A percentile compares a stretch with the other conserved stretches of the same genome.
Evolutionary conservation across 176 grass and related monocot species (phyloP).

Genomic region (Olyra latifolia): DNA sequence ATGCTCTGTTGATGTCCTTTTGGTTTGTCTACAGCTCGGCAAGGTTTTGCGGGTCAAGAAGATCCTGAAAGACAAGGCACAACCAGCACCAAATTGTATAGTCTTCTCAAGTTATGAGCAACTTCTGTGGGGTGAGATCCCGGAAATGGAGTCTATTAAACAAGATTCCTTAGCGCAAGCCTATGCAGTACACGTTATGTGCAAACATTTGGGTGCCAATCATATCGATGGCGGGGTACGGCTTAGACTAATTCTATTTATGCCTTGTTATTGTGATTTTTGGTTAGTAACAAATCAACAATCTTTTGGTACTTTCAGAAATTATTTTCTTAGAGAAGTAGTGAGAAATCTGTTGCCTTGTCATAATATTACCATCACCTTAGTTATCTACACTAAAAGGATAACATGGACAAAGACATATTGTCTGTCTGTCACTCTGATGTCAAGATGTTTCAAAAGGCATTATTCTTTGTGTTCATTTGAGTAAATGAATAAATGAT

Average conservation of each 20-base stretch:
- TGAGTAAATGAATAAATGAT: constrained; percentile 14
- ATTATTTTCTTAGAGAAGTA: neutral
- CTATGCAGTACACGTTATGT: constrained; percentile 69
- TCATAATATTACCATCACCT: neutral
- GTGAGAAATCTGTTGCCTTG: neutral
- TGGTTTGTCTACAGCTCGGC: constrained; percentile 51
- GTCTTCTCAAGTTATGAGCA: constrained; percentile 71
- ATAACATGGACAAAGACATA: neutral
- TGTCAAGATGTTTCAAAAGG: neutral
- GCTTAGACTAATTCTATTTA: neutral
- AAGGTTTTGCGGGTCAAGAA: constrained; percentile 88
- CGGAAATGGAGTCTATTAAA: constrained; percentile 65
- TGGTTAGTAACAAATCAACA: neutral
- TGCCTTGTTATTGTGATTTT: neutral
- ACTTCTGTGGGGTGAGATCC: constrained; percentile 64
- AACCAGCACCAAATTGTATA: constrained; percentile 37
- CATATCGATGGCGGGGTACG: constrained; percentile 79
- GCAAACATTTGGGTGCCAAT: constrained; percentile 53
- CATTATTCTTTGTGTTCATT: neutral
- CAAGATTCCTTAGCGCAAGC: constrained; percentile 58
- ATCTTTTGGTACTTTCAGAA: neutral
- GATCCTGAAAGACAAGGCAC: constrained; percentile 44
- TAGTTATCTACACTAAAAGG: neutral
- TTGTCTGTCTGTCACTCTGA: neutral
- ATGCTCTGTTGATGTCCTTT: neutral